These are phyloP conservation scores for Serendipita indica DNA, from an alignment of 768 basidiomycete species.

Conservation along the genomic window DNA sequence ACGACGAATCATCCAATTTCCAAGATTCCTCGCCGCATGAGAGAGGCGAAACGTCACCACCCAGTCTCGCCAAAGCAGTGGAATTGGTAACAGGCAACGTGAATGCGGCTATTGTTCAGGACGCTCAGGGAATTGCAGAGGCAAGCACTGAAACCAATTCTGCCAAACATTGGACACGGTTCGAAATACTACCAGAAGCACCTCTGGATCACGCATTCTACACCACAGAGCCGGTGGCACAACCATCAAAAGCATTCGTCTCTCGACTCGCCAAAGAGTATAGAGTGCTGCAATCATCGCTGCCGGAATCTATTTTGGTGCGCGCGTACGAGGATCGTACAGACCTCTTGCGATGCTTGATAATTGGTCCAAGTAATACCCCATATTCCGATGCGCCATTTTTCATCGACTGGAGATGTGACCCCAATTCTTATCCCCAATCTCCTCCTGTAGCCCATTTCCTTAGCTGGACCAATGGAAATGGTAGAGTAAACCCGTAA, in stretches of 20 bases:
- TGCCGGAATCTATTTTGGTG: constrained; percentile 68
- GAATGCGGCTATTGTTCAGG: too few relatives aligned
- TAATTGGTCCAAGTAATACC: constrained; percentile 85
- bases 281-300: constrained; percentile 36
- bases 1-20: constrained; percentile 1
- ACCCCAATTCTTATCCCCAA: constrained; percentile 60
- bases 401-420: constrained; percentile 86
- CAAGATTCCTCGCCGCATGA: too few relatives aligned
- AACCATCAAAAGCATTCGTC: constrained; percentile 60
- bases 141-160: too few relatives aligned
- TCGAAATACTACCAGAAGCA: constrained; percentile 58
- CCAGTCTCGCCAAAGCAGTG: too few relatives aligned
- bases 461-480: constrained; percentile 87
- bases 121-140: too few relatives aligned
- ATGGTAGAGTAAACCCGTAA: constrained; percentile 82
- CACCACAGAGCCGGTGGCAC: constrained; percentile 38
- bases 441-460: constrained; percentile 81
- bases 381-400: constrained; percentile 94
- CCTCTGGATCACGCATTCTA: constrained; percentile 76
- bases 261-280: constrained; percentile 72
- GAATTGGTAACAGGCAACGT: too few relatives aligned
- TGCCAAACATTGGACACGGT: constrained; percentile 57
- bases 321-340: constrained; percentile 80
- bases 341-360: constrained; percentile 75
- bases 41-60: too few relatives aligned